phyloP scores from a whole-genome alignment of 140 eudicot species.

The Anethum foeniculum region DNA sequence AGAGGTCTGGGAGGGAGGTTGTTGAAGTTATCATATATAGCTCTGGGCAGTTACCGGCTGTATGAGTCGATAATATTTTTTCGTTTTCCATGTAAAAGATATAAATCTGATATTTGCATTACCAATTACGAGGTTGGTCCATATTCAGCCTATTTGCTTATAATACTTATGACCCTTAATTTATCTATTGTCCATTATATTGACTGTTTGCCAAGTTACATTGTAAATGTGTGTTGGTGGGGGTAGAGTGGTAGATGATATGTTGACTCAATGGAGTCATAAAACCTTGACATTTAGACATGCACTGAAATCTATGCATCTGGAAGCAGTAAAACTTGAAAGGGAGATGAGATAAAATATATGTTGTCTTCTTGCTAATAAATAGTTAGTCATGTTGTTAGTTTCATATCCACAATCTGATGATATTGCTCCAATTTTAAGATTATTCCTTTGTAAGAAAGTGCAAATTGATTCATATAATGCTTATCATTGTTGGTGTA shows the following conservation, averaged over 20 bases:
- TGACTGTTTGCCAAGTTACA: not conserved
- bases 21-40: not conserved
- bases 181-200: not conserved
- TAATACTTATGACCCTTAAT: not conserved
- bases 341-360: no score
- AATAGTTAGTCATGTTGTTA: not conserved
- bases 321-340: not conserved
- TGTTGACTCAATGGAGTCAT: not conserved
- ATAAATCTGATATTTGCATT: not conserved
- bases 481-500: slow-evolving; percentile 20
- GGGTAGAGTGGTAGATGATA: not conserved
- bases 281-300: not conserved
- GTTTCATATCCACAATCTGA: not conserved
- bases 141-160: not conserved
- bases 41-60: not conserved
- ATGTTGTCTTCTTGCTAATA: not conserved
- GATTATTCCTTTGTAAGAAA: not conserved
- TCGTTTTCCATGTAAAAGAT: not conserved
- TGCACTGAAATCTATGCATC: not conserved
- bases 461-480: not conserved
- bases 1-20: not conserved
- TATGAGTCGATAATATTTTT: not conserved
- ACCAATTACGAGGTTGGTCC: not conserved
- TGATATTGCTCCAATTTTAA: not conserved
- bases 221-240: not conserved